Evolutionary conservation across 139 green algal genomes (phyloP).

Genomic region (Volvox africanus): DNA sequence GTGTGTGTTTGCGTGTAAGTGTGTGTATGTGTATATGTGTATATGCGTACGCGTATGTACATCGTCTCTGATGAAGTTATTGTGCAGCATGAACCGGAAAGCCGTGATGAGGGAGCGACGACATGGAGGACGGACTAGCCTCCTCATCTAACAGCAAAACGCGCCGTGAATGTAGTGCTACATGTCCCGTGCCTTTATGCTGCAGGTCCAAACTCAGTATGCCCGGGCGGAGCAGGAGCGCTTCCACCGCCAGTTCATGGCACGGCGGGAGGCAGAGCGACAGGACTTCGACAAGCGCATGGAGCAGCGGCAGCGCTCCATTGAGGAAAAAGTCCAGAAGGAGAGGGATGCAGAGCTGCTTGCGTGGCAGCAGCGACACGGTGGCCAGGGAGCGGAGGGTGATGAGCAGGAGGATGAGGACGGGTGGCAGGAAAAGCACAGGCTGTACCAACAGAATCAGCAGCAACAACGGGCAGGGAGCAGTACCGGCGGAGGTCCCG

Average conservation of each 20-base stretch:
- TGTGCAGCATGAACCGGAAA: too few relatives aligned
- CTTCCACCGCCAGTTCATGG: neutral
- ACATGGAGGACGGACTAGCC: too few relatives aligned
- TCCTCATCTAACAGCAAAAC: neutral
- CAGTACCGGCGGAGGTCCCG: neutral
- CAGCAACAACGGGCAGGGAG: neutral
- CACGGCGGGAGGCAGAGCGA: neutral
- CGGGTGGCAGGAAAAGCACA: neutral
- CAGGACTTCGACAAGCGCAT: conserved; percentile 1
- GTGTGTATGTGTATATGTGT: too few relatives aligned
- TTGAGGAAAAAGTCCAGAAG: conserved; percentile 5
- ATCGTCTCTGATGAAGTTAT: too few relatives aligned
- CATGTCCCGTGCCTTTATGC: too few relatives aligned
- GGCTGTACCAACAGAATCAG: neutral
- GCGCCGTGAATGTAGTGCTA: neutral
- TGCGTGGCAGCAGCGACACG: neutral
- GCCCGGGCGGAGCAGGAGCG: conserved; percentile 1
- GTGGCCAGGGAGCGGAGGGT: neutral
- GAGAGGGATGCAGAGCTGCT: neutral
- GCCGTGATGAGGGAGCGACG: too few relatives aligned
- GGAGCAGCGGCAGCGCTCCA: conserved; percentile 32
- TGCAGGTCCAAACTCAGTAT: neutral
- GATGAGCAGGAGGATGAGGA: neutral
- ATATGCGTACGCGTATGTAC: too few relatives aligned
- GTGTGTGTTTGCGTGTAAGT: too few relatives aligned